These are phyloP conservation scores for Ceratorhiza oryzae-sativae DNA, from an alignment of 1,284 basidiomycete species.

Conservation along the genomic window DNA sequence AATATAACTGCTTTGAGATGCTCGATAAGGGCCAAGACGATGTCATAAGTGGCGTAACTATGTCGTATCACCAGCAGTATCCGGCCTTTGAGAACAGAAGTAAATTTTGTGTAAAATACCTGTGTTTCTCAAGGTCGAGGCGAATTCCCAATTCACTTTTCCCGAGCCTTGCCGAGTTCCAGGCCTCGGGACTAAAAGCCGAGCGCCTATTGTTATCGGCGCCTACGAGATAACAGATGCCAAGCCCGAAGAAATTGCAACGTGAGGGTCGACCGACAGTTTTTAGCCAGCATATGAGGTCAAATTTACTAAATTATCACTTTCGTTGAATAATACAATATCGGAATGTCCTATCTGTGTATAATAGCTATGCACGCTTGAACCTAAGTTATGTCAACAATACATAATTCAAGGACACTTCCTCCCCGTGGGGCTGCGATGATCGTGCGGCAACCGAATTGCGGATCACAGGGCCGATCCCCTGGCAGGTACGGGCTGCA, in stretches of 20 bases:
- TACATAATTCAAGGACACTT: too few species aligned
- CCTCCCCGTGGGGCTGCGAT: too few species aligned
- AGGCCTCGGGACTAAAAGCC: not conserved
- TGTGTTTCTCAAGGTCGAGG: not conserved
- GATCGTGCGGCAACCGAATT: too few species aligned
- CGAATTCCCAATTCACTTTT: not conserved
- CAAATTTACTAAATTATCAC: too few species aligned
- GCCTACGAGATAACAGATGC: not conserved
- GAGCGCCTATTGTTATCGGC: not conserved
- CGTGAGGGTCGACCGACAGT: too few species aligned
- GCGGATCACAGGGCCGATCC: too few species aligned
- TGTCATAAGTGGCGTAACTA: not conserved
- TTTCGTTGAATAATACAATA: too few species aligned
- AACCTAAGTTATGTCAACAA: too few species aligned
- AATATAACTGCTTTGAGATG: not conserved
- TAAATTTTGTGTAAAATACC: not conserved
- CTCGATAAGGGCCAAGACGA: not conserved
- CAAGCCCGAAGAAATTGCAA: constrained; percentile 5
- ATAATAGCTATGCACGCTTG: too few species aligned
- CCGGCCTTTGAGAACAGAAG: not conserved
- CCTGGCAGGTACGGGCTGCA: too few species aligned
- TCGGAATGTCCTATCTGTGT: too few species aligned
- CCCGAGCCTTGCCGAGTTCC: not conserved
- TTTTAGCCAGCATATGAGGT: too few species aligned
- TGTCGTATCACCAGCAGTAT: not conserved